These are phyloP conservation scores for Coccomyxa subellipsoidea DNA, from an alignment of 163 green algal genomes.

Conservation along the genomic window DNA sequence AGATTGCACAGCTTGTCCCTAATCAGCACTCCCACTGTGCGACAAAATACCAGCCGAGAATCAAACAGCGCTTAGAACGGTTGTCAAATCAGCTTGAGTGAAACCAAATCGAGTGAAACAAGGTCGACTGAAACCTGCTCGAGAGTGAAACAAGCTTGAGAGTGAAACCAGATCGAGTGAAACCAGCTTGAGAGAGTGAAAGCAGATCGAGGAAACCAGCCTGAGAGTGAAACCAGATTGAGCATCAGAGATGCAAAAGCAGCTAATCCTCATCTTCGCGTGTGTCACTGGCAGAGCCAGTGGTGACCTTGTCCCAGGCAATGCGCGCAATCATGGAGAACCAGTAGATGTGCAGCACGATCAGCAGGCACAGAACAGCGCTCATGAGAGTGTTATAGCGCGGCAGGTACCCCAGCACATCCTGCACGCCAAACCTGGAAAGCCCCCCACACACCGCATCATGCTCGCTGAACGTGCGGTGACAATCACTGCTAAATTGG, in stretches of 20 bases:
- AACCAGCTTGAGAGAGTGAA: too few species aligned
- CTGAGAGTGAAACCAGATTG: not conserved
- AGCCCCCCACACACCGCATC: not conserved
- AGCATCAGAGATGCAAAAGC: not conserved
- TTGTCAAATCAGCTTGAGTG: too few species aligned
- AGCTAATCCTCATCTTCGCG: constrained; percentile 50
- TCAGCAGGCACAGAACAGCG: constrained; percentile 57
- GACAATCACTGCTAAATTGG: not conserved
- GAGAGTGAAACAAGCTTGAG: too few species aligned
- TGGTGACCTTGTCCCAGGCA: constrained; percentile 36
- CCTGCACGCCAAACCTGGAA: constrained; percentile 44
- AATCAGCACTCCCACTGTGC: too few species aligned
- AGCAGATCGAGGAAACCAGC: too few species aligned
- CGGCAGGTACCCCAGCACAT: constrained; percentile 42
- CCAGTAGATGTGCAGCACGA: constrained; percentile 82
- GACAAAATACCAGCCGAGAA: too few species aligned
- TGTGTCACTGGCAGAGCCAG: constrained; percentile 45
- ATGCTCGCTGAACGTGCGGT: not conserved
- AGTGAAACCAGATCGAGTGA: too few species aligned
- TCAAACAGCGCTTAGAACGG: too few species aligned
- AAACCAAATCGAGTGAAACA: too few species aligned
- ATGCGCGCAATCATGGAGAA: constrained; percentile 75
- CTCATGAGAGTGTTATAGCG: constrained; percentile 43
- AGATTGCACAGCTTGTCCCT: too few species aligned
- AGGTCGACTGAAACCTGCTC: too few species aligned